Percentiles rank a stretch among this genome's conserved stretches.
Conservation (phyloP, 306 rosid genomes). For the Cucurbita moschata region DNA sequence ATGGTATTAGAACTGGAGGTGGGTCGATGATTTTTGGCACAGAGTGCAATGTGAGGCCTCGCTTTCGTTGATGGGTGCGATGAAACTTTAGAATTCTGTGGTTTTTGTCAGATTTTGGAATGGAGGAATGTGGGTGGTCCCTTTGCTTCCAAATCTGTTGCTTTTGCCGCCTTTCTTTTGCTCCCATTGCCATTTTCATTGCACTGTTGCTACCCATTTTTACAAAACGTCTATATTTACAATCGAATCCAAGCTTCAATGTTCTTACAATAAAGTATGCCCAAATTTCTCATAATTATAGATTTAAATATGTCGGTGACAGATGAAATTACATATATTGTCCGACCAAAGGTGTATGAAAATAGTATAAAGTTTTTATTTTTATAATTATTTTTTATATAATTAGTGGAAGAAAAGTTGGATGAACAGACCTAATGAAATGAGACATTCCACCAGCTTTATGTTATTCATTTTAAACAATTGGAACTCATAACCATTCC, state of each 20-base stretch:
- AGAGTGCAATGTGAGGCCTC: background rate
- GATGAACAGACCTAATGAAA: background rate
- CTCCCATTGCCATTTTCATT: background rate
- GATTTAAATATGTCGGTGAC: background rate
- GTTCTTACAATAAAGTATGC: no score
- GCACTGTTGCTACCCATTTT: background rate
- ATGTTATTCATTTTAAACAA: background rate
- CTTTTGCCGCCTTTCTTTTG: slow-evolving; percentile 2
- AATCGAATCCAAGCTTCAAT: no score
- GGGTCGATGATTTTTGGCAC: background rate
- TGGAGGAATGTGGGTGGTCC: background rate
- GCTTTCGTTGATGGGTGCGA: background rate
- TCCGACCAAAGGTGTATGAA: background rate
- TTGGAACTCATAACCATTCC: background rate
- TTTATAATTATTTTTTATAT: background rate
- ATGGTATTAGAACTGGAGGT: background rate
- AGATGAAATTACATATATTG: background rate
- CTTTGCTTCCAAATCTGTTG: background rate
- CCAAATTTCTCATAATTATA: no score
- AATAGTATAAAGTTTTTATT: background rate
- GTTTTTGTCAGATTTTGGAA: background rate
- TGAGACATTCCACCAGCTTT: slow-evolving; percentile 1
- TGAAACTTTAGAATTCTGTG: background rate
- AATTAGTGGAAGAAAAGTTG: background rate
- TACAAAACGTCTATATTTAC: no score